phyloP scores from a whole-genome alignment of 2,329 filamentous ascomycete species.

The Ceratocystis destructans region DNA sequence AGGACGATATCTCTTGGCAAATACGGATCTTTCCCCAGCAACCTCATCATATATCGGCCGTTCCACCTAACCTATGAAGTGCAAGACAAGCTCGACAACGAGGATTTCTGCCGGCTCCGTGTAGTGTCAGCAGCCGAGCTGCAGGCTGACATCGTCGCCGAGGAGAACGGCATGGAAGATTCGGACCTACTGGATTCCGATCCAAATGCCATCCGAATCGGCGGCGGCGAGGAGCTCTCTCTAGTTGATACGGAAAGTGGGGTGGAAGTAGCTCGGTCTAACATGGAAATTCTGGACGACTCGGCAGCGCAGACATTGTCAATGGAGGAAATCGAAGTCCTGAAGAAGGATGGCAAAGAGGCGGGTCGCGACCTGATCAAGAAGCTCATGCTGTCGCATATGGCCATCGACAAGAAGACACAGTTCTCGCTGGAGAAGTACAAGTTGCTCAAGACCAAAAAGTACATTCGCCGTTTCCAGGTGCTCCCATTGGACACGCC shows the following conservation, averaged over 20 bases:
- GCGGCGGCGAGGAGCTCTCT: slow-evolving; percentile 31
- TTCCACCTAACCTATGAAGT: slow-evolving; percentile 88
- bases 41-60: slow-evolving; percentile 79
- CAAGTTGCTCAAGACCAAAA: slow-evolving; percentile 82
- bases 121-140: slow-evolving; percentile 70
- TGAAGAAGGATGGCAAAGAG: slow-evolving; percentile 57
- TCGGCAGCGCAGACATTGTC: slow-evolving; percentile 61
- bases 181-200: slow-evolving; percentile 35
- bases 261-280: slow-evolving; percentile 39
- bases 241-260: slow-evolving; percentile 31
- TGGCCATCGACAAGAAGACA: slow-evolving; percentile 85
- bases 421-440: slow-evolving; percentile 90
- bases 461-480: slow-evolving; percentile 81
- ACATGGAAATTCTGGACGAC: slow-evolving; percentile 46
- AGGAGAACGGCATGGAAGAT: slow-evolving; percentile 27
- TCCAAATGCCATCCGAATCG: slow-evolving; percentile 29
- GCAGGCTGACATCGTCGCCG: slow-evolving; percentile 60
- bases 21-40: slow-evolving; percentile 80
- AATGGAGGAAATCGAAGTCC: slow-evolving; percentile 60
- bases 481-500: slow-evolving; percentile 71
- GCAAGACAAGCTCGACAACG: slow-evolving; percentile 52
- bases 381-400: slow-evolving; percentile 83
- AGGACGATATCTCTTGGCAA: slow-evolving; percentile 83
- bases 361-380: slow-evolving; percentile 82
- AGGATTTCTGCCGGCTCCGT: slow-evolving; percentile 55